Base-by-base conservation (phyloP, 2,329 filamentous ascomycete genomes). In the Colletotrichum caudatum region DNA sequence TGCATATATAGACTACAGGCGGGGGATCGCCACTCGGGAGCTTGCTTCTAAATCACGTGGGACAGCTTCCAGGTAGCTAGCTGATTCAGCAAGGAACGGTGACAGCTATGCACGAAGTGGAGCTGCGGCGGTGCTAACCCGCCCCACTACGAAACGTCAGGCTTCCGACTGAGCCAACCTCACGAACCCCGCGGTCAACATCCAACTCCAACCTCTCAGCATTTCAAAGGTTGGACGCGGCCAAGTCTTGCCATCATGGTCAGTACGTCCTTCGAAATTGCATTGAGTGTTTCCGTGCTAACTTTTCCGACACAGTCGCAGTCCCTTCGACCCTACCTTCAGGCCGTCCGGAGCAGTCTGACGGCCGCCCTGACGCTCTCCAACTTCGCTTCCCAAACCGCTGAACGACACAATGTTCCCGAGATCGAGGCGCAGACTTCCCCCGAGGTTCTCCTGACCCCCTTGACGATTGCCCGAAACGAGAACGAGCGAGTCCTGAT, bases 401-500 rank as follows among this genome's bases (percentile, higher is more conserved):
- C 95, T 66, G 97, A 99, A 86, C 89, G 96, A 77, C 96, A 98
- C 86, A 99, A 99, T 86, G 95, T 98, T 57, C 96, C 96, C 73
- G 96, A 99, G 82, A 93, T 99, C 78, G 96, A 99, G 86, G 95
- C 95, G 53, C 91, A 91, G 75, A 94, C 92, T 64, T 97, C 95
- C 0, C 96, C 97, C 29, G 96, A 99, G 87, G 92, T 98, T 72
- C 89, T 99, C 29, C 87, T 99, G 73, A 97, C 96, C 78, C 95
- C 95, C 23, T 86, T 99, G 74, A 94, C 92, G 37, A 91, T 99
- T 76, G 93, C 95, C 74, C 91, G 96, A 75, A 99, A 99, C 83
- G 95, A 98, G 84, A 97, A 98, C 81, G 96, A 99, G 88, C 92
- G 93, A 77, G 95, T 99, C 76, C 87, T 97, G 73, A 97, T 98